These are phyloP conservation scores for Cylindrotheca closterium DNA, from an alignment of 108 stramenopile genomes.

Conservation along the genomic window DNA sequence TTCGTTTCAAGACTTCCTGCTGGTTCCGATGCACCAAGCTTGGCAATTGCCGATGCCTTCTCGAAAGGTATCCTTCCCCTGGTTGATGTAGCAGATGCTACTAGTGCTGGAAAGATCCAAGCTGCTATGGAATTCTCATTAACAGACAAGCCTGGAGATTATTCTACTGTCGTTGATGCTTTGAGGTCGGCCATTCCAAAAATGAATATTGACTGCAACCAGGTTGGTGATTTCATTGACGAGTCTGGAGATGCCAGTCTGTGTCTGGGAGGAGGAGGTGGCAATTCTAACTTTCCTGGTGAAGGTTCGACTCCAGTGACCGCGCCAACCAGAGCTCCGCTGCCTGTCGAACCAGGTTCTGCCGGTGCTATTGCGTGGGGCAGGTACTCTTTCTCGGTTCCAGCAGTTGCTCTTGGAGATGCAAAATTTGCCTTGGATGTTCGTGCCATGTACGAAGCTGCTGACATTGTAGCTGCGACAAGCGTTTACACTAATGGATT, in stretches of 20 bases:
- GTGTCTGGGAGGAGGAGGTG: no score
- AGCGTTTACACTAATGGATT: slow-evolving; percentile 49
- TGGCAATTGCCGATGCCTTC: slow-evolving; percentile 35
- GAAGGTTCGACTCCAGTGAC: slow-evolving; percentile 1
- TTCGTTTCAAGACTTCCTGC: slow-evolving; percentile 17
- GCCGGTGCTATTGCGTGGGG: slow-evolving; percentile 29
- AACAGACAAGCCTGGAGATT: slow-evolving; percentile 18
- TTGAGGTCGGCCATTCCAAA: slow-evolving; percentile 21
- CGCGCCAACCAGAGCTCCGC: not conserved
- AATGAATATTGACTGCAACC: slow-evolving; percentile 29
- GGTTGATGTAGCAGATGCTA: slow-evolving; percentile 13
- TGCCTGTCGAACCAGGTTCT: not conserved
- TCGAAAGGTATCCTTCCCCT: slow-evolving; percentile 36
- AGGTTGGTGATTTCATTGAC: slow-evolving; percentile 28
- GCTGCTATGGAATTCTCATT: slow-evolving; percentile 30
- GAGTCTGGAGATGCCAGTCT: slow-evolving; percentile 16
- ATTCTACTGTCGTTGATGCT: slow-evolving; percentile 32
- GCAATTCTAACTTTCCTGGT: not conserved
- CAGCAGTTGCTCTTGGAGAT: slow-evolving; percentile 18
- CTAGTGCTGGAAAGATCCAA: slow-evolving; percentile 20
- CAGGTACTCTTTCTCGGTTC: slow-evolving; percentile 34
- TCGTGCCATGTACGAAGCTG: slow-evolving; percentile 37
- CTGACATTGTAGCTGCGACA: slow-evolving; percentile 24
- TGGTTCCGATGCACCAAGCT: slow-evolving; percentile 18
- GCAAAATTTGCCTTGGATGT: slow-evolving; percentile 42